Conservation (phyloP, 2,329 filamentous ascomycete species). For the Microthyrium microscopicum region DNA sequence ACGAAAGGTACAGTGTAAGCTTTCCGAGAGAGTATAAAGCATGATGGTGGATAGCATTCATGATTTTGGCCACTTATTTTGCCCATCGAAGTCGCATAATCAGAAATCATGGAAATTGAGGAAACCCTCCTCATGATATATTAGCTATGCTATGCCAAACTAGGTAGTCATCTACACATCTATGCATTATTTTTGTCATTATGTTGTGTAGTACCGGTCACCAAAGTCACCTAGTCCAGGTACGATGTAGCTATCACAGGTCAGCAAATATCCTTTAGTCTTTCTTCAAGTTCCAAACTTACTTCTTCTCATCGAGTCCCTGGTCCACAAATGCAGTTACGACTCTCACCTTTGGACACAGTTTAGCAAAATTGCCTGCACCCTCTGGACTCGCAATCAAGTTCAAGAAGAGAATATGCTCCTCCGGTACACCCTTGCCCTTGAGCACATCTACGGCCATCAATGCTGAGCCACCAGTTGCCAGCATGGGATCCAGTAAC, state of each 20-base stretch:
- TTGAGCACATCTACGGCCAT: constrained; percentile 94
- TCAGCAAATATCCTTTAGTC: constrained; percentile 8
- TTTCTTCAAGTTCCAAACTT: constrained; percentile 25
- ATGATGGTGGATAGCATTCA: too few relatives aligned
- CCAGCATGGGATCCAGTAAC: constrained; percentile 96
- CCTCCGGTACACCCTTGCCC: constrained; percentile 78
- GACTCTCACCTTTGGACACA: constrained; percentile 76
- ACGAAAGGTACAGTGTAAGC: too few relatives aligned
- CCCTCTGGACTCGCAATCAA: constrained; percentile 94
- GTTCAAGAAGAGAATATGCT: constrained; percentile 90
- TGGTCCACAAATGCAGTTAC: constrained; percentile 93
- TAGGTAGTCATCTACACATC: too few relatives aligned
- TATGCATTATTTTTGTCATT: constrained; percentile 12
- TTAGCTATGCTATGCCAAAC: too few relatives aligned
- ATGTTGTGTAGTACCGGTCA: constrained; percentile 89
- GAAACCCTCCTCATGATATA: too few relatives aligned
- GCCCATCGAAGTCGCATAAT: too few relatives aligned
- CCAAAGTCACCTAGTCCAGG: constrained; percentile 91
- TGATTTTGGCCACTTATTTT: too few relatives aligned
- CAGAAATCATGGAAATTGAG: too few relatives aligned
- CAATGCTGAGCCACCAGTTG: constrained; percentile 86
- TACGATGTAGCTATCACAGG: constrained; percentile 63
- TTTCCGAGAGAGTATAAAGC: too few relatives aligned
- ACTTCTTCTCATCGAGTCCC: constrained; percentile 97
- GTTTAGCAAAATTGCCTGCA: constrained; percentile 71